Base-by-base conservation (phyloP, 148 eudicot species). In the Cornus controversa region DNA sequence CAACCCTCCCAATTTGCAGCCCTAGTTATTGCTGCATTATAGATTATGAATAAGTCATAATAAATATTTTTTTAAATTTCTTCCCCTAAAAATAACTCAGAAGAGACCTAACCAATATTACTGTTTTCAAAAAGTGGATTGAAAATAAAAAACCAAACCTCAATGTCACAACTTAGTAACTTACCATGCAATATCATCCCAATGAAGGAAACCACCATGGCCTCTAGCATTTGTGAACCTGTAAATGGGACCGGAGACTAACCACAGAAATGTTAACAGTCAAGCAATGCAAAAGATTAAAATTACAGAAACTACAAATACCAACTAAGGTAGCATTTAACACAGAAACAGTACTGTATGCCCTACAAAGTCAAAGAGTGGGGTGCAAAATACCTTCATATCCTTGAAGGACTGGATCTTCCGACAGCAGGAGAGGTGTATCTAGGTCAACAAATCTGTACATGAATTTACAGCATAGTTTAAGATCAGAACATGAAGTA, bases 391-490 rank as follows among this genome's bases (percentile, higher is more conserved):
- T 88, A 94, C 98, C 98, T 92, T 92, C 90, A 81, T 92, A 94
- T 47, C 98, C 97, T 74, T 79, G 95, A 50, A 85, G 28, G 62
- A 94, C 97, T 29, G 98, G 98, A 81, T 94, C 98, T 82, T 91
- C 94, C 10, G 97, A 85, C 68, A 94, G 81, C 80, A 92, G 84
- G 67, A 92, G 82, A 24, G 98, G 98, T 24, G 98, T 92, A 82
- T 94, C 98, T 25, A 94, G 83, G 85, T 94, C 97, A 76, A 94
- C 66, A 67, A 85, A 94, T 82, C 98, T 94, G 90, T 83, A 77
- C 69, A 54, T 10, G 40, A 42, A 72, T 69, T 60, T 69, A 27
- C 0, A 27, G 45, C 25, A 25, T 10, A 26, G 31, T 20, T 80
- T 42, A 65, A 72, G 23, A 70, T 20, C 62, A 68, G 27, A 18